Evolutionary conservation across 2,329 filamentous ascomycete species (phyloP).

Genomic region (Dactylonectria estremocensis): DNA sequence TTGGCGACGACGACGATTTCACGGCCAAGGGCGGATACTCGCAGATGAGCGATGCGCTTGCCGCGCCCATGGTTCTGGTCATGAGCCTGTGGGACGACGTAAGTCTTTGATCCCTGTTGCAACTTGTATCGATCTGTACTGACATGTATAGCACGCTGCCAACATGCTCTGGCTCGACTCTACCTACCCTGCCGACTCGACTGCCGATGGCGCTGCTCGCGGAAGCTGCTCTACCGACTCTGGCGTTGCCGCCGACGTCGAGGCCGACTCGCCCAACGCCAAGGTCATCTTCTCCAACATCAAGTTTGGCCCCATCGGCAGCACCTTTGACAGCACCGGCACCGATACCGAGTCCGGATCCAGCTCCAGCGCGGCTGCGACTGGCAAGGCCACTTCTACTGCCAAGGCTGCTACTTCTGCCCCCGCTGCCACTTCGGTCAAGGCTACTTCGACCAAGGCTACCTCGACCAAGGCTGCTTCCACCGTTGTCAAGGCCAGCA

Average conservation of each 20-base stretch:
- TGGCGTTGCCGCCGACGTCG: constrained; percentile 66
- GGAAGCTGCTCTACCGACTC: constrained; percentile 68
- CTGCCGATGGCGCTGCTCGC: constrained; percentile 64
- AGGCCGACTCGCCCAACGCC: constrained; percentile 60
- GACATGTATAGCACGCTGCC: constrained; percentile 62
- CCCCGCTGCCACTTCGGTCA: constrained; percentile 9
- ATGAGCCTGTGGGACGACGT: constrained; percentile 73
- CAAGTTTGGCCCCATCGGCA: constrained; percentile 68
- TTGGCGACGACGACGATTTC: constrained; percentile 70
- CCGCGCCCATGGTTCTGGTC: constrained; percentile 61
- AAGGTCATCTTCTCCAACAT: constrained; percentile 72
- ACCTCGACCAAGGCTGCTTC: constrained; percentile 22
- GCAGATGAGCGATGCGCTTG: constrained; percentile 65
- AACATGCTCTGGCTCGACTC: constrained; percentile 84
- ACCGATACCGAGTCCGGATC: constrained; percentile 22
- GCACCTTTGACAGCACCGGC: constrained; percentile 58
- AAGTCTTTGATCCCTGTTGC: constrained; percentile 24
- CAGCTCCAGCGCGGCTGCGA: constrained; percentile 20
- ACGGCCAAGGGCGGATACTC: constrained; percentile 68
- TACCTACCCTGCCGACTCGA: constrained; percentile 68
- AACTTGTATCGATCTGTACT: not conserved
- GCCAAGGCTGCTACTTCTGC: constrained; percentile 1
- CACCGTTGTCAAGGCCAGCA: constrained; percentile 8
- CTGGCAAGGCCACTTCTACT: constrained; percentile 13
- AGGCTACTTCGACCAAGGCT: constrained; percentile 5